These are phyloP conservation scores for Trichoderma atroviride DNA, from an alignment of 2,329 filamentous ascomycete species.

Conservation along the genomic window DNA sequence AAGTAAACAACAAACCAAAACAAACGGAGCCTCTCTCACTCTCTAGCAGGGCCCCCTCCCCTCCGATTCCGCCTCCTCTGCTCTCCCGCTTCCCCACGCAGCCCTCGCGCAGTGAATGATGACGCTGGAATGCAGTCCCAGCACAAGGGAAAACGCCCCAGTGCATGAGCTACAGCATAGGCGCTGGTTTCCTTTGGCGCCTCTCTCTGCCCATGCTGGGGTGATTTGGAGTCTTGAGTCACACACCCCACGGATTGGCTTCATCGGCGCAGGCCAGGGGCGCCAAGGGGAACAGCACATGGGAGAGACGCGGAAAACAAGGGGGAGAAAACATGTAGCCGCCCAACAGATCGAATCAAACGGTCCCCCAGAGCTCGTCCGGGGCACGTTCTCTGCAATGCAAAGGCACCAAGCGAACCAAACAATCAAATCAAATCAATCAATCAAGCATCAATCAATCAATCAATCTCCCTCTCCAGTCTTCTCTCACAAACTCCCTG, in stretches of 20 bases:
- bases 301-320: background rate
- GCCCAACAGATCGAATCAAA: background rate
- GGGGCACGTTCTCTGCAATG: background rate
- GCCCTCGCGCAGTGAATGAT: conserved; percentile 14
- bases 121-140: conserved; percentile 16
- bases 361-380: background rate
- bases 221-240: background rate
- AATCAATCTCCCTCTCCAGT: background rate
- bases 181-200: background rate
- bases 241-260: background rate
- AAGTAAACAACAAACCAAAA: background rate
- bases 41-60: background rate
- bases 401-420: background rate
- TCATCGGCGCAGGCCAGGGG: background rate
- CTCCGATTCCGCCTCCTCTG: background rate
- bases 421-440: background rate
- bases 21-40: too few species aligned
- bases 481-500: background rate
- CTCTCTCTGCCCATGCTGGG: background rate
- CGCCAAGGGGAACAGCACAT: background rate
- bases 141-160: background rate
- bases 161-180: background rate
- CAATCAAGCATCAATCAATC: too few species aligned
- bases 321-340: background rate
- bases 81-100: conserved; percentile 7